Conservation (phyloP, 768 basidiomycete species). For the Amanita molliuscula region DNA sequence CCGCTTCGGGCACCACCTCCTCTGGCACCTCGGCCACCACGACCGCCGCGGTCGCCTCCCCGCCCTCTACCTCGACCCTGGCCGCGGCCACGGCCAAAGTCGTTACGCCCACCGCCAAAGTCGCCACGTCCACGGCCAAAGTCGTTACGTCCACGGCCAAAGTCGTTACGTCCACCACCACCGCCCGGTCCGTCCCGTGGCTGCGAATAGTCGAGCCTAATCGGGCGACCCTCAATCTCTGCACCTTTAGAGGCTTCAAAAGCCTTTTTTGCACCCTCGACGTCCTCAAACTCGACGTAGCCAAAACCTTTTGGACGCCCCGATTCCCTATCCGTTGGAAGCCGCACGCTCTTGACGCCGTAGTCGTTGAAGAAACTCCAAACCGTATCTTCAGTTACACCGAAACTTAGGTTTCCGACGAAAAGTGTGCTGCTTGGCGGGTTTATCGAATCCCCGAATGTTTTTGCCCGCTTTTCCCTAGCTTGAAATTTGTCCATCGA, state of each 20-base stretch:
- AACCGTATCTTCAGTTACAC: slow-evolving; percentile 68
- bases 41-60: slow-evolving; percentile 32
- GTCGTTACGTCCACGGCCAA: slow-evolving; percentile 27
- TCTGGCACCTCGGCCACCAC: slow-evolving; percentile 31
- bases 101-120: slow-evolving; percentile 33
- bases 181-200: slow-evolving; percentile 60
- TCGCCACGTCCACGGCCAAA: slow-evolving; percentile 23
- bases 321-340: slow-evolving; percentile 89
- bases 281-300: slow-evolving; percentile 87
- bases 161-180: slow-evolving; percentile 32
- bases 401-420: slow-evolving; percentile 84
- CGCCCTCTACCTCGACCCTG: slow-evolving; percentile 30
- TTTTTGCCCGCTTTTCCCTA: slow-evolving; percentile 61
- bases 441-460: slow-evolving; percentile 61
- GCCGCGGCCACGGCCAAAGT: slow-evolving; percentile 37
- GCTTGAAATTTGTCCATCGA: slow-evolving; percentile 43
- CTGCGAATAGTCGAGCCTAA: slow-evolving; percentile 82
- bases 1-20: slow-evolving; percentile 48
- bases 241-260: slow-evolving; percentile 55
- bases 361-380: slow-evolving; percentile 89
- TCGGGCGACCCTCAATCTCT: slow-evolving; percentile 71
- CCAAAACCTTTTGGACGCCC: slow-evolving; percentile 92
- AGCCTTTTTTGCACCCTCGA: slow-evolving; percentile 75
- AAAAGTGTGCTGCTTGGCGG: slow-evolving; percentile 73
- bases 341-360: slow-evolving; percentile 78